Percentiles rank a stretch among this genome's conserved stretches.
These are phyloP conservation scores for Pecoramyces ruminantium DNA, from an alignment of 192 early-diverging fungal genomes.

Conservation along the genomic window DNA sequence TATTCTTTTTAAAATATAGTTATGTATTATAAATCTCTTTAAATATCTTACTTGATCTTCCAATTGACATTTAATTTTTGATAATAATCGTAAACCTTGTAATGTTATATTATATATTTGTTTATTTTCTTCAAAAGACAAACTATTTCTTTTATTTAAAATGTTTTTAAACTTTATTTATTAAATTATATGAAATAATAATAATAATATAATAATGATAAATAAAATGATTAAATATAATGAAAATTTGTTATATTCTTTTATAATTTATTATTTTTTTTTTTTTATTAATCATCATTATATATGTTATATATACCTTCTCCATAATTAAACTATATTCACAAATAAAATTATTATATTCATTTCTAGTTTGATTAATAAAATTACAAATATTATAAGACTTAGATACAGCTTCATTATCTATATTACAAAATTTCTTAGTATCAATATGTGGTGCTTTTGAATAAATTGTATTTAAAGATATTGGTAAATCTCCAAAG, in stretches of 20 bases:
- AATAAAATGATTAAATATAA: no score
- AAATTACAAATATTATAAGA: conserved; percentile 5
- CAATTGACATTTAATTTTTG: conserved; percentile 9
- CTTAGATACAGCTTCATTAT: conserved; percentile 1
- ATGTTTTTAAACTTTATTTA: not conserved
- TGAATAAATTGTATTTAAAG: conserved; percentile 14
- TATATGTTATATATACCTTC: not conserved
- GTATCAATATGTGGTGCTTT: conserved; percentile 21
- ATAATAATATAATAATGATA: no score
- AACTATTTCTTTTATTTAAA: not conserved
- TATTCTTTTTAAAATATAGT: no score
- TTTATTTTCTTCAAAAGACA: not conserved
- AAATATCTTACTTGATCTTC: conserved; percentile 15
- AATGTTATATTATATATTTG: conserved; percentile 11
- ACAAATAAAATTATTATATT: not conserved
- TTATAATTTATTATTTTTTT: no score
- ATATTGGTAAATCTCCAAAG: conserved; percentile 21
- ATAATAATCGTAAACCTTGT: conserved; percentile 10
- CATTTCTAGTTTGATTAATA: conserved; percentile 2
- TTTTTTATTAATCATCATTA: no score
- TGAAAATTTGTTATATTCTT: no score
- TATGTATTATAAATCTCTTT: no score
- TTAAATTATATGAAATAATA: no score
- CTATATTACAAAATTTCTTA: conserved; percentile 11
- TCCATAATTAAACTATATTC: not conserved